Evolutionary conservation across 2,329 filamentous ascomycete genomes (phyloP).

Genomic region (Cytospora mali): DNA sequence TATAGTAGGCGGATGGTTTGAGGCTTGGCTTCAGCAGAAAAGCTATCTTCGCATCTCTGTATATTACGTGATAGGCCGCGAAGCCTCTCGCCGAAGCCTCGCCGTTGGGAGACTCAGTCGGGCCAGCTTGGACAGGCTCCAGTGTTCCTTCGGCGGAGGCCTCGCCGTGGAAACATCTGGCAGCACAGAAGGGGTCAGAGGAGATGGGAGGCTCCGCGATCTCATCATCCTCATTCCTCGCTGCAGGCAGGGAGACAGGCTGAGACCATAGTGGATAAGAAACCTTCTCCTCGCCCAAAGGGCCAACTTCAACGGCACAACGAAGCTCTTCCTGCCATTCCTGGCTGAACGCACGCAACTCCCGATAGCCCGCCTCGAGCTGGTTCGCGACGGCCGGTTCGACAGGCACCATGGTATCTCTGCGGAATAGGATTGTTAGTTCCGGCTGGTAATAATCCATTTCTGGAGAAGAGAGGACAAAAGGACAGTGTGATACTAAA

Average conservation of each 20-base stretch:
- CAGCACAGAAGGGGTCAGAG: slow-evolving; percentile 60
- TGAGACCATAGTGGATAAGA: slow-evolving; percentile 81
- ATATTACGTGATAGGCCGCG: slow-evolving; percentile 80
- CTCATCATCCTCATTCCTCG: slow-evolving; percentile 23
- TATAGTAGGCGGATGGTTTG: slow-evolving; percentile 82
- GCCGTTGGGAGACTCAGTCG: slow-evolving; percentile 32
- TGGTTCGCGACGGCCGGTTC: slow-evolving; percentile 86
- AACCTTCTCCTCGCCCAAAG: slow-evolving; percentile 88
- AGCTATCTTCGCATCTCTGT: slow-evolving; percentile 74
- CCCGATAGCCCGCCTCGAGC: slow-evolving; percentile 85
- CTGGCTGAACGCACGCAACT: slow-evolving; percentile 84
- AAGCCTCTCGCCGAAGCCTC: slow-evolving; percentile 54
- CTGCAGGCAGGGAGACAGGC: slow-evolving; percentile 38
- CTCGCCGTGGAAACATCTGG: slow-evolving; percentile 61
- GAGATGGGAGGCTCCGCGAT: slow-evolving; percentile 49
- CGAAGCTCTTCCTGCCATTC: slow-evolving; percentile 92
- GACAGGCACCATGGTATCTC: slow-evolving; percentile 87
- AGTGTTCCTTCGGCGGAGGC: slow-evolving; percentile 58
- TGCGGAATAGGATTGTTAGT: slow-evolving; percentile 30
- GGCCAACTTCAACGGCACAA: slow-evolving; percentile 87
- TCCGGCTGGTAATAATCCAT: background rate
- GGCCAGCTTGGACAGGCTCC: slow-evolving; percentile 41
- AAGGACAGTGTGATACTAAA: background rate
- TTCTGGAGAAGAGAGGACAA: background rate
- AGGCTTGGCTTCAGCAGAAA: slow-evolving; percentile 86